These are phyloP conservation scores for Quercus variabilis DNA, from an alignment of 306 rosid species.

Conservation along the genomic window DNA sequence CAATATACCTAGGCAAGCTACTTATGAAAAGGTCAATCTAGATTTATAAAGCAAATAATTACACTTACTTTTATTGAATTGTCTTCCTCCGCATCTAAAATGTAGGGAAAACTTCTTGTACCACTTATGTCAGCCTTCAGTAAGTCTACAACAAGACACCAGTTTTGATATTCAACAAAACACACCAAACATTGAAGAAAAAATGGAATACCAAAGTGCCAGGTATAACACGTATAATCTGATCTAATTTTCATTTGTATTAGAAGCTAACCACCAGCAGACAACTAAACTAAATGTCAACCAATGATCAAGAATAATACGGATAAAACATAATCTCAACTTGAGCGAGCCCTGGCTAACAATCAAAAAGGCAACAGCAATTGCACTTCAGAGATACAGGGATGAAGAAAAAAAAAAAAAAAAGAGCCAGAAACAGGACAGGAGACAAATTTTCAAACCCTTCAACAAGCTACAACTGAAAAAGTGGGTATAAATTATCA, in stretches of 20 bases:
- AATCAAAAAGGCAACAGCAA: background rate
- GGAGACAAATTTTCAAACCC: background rate
- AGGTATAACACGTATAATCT: background rate
- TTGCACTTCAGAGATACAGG: background rate
- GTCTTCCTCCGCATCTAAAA: conserved; percentile 12
- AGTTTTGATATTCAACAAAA: background rate
- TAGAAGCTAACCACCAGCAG: background rate
- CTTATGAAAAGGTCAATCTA: conserved; percentile 1
- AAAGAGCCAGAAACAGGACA: background rate
- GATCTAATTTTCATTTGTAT: background rate
- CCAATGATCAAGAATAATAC: background rate
- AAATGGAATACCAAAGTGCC: background rate
- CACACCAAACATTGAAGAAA: background rate
- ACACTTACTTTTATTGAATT: conserved; percentile 22
- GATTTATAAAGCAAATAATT: conserved; percentile 17
- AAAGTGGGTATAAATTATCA: background rate
- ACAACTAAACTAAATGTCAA: background rate
- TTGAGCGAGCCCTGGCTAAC: background rate
- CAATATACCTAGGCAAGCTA: conserved; percentile 23
- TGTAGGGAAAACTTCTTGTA: conserved; percentile 4
- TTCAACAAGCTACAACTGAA: background rate
- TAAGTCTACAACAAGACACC: conserved; percentile 32
- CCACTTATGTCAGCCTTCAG: conserved; percentile 5
- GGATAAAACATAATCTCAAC: background rate
- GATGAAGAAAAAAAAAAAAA: background rate